A percentile compares a stretch with the other conserved stretches of the same genome.
Evolutionary conservation across 257 asterid species (phyloP).

Genomic region (Solanum infundibuliforme): DNA sequence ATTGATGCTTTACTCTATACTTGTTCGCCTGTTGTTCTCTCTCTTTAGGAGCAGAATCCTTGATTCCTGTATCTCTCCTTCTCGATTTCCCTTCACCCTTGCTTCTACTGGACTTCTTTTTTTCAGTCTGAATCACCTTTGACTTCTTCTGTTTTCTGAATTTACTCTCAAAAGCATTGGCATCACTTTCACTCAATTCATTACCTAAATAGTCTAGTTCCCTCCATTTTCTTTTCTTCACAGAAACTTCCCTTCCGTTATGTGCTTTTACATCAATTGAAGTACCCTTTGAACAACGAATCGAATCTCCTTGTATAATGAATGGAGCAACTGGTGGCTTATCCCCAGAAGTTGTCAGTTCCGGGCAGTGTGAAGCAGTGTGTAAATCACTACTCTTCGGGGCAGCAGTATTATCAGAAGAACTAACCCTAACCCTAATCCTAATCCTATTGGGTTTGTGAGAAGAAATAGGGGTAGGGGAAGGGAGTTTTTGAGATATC

Average conservation of each 20-base stretch:
- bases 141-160: slow-evolving; percentile 36
- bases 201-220: too few species aligned
- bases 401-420: too few species aligned
- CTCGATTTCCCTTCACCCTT: slow-evolving; percentile 16
- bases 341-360: slow-evolving; percentile 3
- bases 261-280: slow-evolving; percentile 14
- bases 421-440: too few species aligned
- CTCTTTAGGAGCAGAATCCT: background rate
- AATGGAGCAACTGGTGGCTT: slow-evolving; percentile 29
- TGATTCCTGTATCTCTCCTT: background rate
- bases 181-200: too few species aligned
- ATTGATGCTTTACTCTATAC: slow-evolving; percentile 13
- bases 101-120: slow-evolving; percentile 17
- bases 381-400: background rate
- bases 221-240: too few species aligned
- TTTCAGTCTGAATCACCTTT: slow-evolving; percentile 9
- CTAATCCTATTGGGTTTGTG: too few species aligned
- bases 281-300: slow-evolving; percentile 33
- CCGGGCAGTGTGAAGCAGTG: background rate
- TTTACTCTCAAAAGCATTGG: slow-evolving; percentile 10
- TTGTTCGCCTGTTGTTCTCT: slow-evolving; percentile 30
- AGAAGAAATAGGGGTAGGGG: too few species aligned
- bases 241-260: background rate
- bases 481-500: too few species aligned
- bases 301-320: slow-evolving; percentile 54